Conservation (phyloP, 2,329 filamentous ascomycete species). For the Penicillium janthinellum region DNA sequence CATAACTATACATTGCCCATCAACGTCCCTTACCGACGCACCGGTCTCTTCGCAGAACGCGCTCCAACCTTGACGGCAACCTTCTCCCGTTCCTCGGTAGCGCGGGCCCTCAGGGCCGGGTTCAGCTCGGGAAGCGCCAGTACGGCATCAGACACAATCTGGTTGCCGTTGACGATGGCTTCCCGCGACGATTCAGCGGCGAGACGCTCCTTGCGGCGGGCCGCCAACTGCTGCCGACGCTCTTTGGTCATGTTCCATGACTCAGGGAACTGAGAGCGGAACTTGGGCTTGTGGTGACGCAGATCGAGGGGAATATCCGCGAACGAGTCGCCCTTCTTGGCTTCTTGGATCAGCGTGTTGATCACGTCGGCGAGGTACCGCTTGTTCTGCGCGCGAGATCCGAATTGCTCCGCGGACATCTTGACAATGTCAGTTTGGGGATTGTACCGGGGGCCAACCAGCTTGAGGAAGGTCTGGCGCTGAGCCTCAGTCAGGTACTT, state of each 20-base stretch:
- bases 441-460: slow-evolving; percentile 84
- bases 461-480: slow-evolving; percentile 79
- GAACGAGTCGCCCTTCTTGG: slow-evolving; percentile 81
- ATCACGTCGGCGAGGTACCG: slow-evolving; percentile 84
- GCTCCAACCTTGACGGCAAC: slow-evolving; percentile 31
- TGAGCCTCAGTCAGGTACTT: slow-evolving; percentile 66
- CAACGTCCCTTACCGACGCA: slow-evolving; percentile 21
- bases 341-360: slow-evolving; percentile 70
- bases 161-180: slow-evolving; percentile 57
- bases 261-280: slow-evolving; percentile 71
- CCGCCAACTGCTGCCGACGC: slow-evolving; percentile 66
- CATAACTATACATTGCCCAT: slow-evolving; percentile 22
- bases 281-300: slow-evolving; percentile 75
- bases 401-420: slow-evolving; percentile 88
- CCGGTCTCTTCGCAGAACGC: slow-evolving; percentile 20
- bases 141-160: slow-evolving; percentile 41
- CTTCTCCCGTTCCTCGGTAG: slow-evolving; percentile 28
- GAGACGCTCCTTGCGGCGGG: slow-evolving; percentile 55
- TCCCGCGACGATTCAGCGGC: slow-evolving; percentile 60
- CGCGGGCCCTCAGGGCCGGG: slow-evolving; percentile 30
- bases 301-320: slow-evolving; percentile 87
- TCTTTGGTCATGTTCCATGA: slow-evolving; percentile 78
- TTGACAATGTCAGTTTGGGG: slow-evolving; percentile 77
- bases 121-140: slow-evolving; percentile 37
- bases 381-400: slow-evolving; percentile 94